Conservation (phyloP, 1,284 basidiomycete species). For the Austroboletus niveus region DNA sequence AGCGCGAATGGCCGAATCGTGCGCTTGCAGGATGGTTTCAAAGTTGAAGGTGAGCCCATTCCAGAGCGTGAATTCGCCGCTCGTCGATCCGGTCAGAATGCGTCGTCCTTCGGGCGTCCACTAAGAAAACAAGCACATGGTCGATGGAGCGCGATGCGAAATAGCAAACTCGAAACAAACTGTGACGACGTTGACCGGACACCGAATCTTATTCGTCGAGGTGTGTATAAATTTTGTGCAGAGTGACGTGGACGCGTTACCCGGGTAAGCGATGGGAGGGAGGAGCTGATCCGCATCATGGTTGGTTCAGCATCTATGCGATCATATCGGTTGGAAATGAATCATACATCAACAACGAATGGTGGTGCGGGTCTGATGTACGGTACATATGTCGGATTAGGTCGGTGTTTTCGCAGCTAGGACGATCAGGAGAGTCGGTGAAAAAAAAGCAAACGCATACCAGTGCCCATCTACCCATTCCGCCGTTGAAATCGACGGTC, state of each 20-base stretch:
- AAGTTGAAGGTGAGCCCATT: slow-evolving; percentile 99
- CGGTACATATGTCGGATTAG: slow-evolving; percentile 71
- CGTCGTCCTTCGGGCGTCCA: slow-evolving; percentile 97
- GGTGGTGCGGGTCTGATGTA: slow-evolving; percentile 79
- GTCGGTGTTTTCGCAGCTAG: slow-evolving; percentile 73
- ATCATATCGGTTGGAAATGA: slow-evolving; percentile 10
- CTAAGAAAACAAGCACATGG: slow-evolving; percentile 38
- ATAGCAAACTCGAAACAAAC: slow-evolving; percentile 46
- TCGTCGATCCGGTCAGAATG: slow-evolving; percentile 91
- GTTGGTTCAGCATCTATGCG: slow-evolving; percentile 21
- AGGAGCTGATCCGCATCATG: slow-evolving; percentile 61
- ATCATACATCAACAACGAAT: slow-evolving; percentile 77
- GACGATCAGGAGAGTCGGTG: neutral
- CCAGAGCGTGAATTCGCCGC: slow-evolving; percentile 98
- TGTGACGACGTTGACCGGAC: slow-evolving; percentile 92
- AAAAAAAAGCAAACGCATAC: slow-evolving; percentile 38
- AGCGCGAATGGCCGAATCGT: slow-evolving; percentile 91
- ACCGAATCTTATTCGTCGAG: slow-evolving; percentile 97
- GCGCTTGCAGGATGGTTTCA: slow-evolving; percentile 97
- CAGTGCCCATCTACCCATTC: slow-evolving; percentile 79
- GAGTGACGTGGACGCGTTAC: slow-evolving; percentile 87
- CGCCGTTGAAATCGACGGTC: slow-evolving; percentile 93
- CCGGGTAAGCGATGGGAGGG: slow-evolving; percentile 87
- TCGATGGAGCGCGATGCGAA: neutral
- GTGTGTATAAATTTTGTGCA: slow-evolving; percentile 98